Base-by-base conservation (phyloP, 2,329 filamentous ascomycete species). In the Torrubiella hemipterigena region DNA sequence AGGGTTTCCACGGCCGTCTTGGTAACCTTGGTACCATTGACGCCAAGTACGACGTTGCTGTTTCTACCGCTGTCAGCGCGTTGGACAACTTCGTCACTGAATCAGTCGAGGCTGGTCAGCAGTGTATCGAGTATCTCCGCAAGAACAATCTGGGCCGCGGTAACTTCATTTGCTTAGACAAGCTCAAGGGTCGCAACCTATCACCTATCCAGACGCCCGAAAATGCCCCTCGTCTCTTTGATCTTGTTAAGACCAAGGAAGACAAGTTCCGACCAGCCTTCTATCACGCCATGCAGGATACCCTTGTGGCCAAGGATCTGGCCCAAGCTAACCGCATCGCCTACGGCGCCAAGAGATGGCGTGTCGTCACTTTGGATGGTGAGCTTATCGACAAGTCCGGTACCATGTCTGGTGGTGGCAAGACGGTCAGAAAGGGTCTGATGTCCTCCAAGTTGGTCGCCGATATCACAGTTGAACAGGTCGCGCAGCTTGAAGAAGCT, bases 321-420 rank as follows among this genome's bases (percentile, higher is more conserved):
- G 78, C 83, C n/a, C 91, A 98, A 53, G 93, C 91, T 3, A 95
- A 96, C 56, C 78, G 91, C 28, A 95, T 98, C 42, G 91, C 91
- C 7, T 98, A 96, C 47, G 89, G 91, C 25, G 83, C 83, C 27
- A 83, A 77, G 61, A 68, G 91, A 54, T 98, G 91, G 91, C 78
- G 91, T 41, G 91, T 98, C 4, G 91, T 98, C 24, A 98, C 91
- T 0, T 71, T 98, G 3, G 85, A 87, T 38, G 91, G 91, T 29
- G 87, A 95, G 54, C 69, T 98, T 31, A 96, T 98, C 43, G 91
- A 98, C 60, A 93, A 93, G 52, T 95, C 89, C 1, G 91, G 91
- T 66, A 96, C 91, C 21, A 96, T 98, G 91, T 94, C 84, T 36
- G 91, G 91, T 64, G 91, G 91, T 66, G 91, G 91, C 34, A 89